Base-by-base conservation (phyloP, 192 early-diverging fungal species). In the Coemansia umbellata region DNA sequence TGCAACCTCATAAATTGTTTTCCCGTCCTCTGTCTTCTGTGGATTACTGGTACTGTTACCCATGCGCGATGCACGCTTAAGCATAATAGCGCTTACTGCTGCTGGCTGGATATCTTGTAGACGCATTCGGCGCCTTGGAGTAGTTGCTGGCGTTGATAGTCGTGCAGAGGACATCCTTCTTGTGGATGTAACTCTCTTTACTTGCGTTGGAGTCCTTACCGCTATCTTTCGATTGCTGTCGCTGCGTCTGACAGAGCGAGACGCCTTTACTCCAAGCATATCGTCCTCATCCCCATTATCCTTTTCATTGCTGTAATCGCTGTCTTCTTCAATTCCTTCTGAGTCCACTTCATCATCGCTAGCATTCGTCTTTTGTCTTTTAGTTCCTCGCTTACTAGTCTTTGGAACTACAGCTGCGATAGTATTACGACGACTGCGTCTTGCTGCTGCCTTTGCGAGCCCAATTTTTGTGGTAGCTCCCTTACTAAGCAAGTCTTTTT, bases 1-100 rank as follows among this genome's bases (percentile, higher is more conserved):
- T 0, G 91, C 91, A 10, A 58, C 58, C 47, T 86, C 84, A 57
- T 83, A 90, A 6, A 78, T 54, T 4, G 80, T 78, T 37, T 47
- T 48, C 2, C 69, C 64, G 3, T 37, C 58, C 14, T 18, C 57
- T 58, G 3, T 59, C 37, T 8, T 35, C 35, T 28, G 47, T 35
- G 21, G 24, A 15, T 26, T 50, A 30, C 33, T 47, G 18, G 13
- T 39, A 14, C 51, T 45, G 7, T 15, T 14, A 36, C 50, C 51
- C 32, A 74, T 17, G 14, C 59, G 54, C 19, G 71, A 33, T 7
- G 68, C 44, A 1, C 60, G 65, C 35, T 51, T 50, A 15, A 55
- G 26, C 19, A 74, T 57, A 4, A 53, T 47, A 10, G 64, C 43
- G 18, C 50, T 60, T 2, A 71, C 68, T 35, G 74, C 60, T 10